Conservation (phyloP, 768 basidiomycete species). For the Phaffia tasmanica region DNA sequence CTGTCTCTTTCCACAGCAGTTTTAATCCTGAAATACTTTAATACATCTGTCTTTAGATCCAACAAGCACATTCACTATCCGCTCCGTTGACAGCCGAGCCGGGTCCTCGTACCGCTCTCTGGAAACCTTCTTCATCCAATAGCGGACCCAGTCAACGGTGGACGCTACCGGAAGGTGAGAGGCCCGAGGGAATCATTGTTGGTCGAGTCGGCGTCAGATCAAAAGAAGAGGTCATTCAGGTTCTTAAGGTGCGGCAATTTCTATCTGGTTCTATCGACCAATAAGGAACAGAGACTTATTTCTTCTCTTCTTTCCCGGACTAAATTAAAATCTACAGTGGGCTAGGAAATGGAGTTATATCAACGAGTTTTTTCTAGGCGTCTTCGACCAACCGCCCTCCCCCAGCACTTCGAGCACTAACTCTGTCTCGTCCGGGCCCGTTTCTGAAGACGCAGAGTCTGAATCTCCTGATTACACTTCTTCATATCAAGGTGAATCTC, state of each 20-base stretch:
- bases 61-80: constrained; percentile 4
- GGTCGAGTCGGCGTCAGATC: neutral
- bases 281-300: too few relatives aligned
- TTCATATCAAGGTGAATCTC: neutral
- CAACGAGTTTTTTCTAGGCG: constrained; percentile 12
- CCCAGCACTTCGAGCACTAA: neutral
- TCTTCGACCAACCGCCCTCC: constrained; percentile 5
- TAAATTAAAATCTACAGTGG: neutral
- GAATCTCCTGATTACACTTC: neutral
- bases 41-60: too few relatives aligned
- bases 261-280: too few relatives aligned
- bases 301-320: neutral
- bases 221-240: neutral
- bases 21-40: too few relatives aligned
- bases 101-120: too few relatives aligned
- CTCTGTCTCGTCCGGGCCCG: too few relatives aligned
- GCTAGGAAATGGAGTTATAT: neutral
- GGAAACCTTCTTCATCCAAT: neutral
- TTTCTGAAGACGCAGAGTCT: neutral
- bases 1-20: too few relatives aligned
- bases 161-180: neutral
- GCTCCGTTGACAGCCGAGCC: neutral
- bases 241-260: neutral
- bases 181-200: constrained; percentile 2
- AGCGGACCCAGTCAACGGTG: neutral